Percentiles rank a stretch among this genome's conserved stretches.
Conservation (phyloP, 352 stramenopile genomes). For the Phytophthora multivora region DNA sequence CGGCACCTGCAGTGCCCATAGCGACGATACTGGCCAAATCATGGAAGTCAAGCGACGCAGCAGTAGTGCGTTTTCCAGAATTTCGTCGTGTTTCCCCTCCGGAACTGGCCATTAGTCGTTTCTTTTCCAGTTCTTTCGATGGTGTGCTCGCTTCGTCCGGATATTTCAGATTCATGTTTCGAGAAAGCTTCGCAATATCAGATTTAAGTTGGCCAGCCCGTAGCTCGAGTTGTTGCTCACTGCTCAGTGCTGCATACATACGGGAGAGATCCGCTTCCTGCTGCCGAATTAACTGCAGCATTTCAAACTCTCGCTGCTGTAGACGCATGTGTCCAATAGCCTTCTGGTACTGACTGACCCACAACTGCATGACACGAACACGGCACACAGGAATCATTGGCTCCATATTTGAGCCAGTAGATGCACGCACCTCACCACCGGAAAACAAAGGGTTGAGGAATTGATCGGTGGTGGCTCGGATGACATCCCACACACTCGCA, state of each 20-base stretch:
- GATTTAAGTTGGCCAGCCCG: constrained; percentile 67
- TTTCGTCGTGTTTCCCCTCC: constrained; percentile 2
- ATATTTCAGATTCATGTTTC: constrained; percentile 81
- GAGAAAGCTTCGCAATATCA: constrained; percentile 70
- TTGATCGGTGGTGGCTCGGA: constrained; percentile 80
- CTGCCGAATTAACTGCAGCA: constrained; percentile 81
- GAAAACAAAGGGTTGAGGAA: constrained; percentile 86
- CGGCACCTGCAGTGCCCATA: constrained; percentile 35
- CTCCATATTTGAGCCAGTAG: constrained; percentile 49
- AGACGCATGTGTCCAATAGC: constrained; percentile 88
- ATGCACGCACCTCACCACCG: constrained; percentile 33
- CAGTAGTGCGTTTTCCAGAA: constrained; percentile 29
- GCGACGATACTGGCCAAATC: constrained; percentile 51
- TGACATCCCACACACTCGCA: constrained; percentile 86
- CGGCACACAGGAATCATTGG: constrained; percentile 82
- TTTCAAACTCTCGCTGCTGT: constrained; percentile 87
- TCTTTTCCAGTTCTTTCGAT: constrained; percentile 26
- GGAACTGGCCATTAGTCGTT: constrained; percentile 14
- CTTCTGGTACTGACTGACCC: constrained; percentile 88
- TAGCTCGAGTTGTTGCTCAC: constrained; percentile 68
- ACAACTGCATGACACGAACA: constrained; percentile 88
- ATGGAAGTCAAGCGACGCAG: constrained; percentile 55
- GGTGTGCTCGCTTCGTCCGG: constrained; percentile 34
- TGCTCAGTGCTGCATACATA: constrained; percentile 60
- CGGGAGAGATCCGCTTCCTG: constrained; percentile 79